These are phyloP conservation scores for Brasenia schreberi DNA, from an alignment of 164 flowering plant genomes.

Conservation along the genomic window DNA sequence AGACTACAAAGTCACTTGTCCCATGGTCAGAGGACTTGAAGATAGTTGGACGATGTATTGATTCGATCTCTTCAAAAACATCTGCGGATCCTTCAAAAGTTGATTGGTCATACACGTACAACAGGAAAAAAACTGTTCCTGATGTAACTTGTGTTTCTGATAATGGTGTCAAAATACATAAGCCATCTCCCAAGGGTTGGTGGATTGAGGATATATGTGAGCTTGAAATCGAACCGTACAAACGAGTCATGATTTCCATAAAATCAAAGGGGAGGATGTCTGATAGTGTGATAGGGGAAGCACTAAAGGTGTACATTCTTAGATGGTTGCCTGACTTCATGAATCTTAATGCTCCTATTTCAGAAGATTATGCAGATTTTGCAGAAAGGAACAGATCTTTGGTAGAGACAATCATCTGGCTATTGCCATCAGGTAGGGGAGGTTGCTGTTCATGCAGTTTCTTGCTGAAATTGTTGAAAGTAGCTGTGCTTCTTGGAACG, in stretches of 20 bases:
- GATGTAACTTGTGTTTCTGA: background rate
- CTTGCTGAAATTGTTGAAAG: slow-evolving; percentile 64
- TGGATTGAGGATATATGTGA: slow-evolving; percentile 93
- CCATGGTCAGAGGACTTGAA: slow-evolving; percentile 81
- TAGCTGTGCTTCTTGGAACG: slow-evolving; percentile 50
- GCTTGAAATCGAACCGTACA: slow-evolving; percentile 68
- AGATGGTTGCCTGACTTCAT: slow-evolving; percentile 78
- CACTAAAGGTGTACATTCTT: slow-evolving; percentile 49
- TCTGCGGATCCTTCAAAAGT: slow-evolving; percentile 62
- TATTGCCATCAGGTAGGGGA: slow-evolving; percentile 50
- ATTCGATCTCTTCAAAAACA: slow-evolving; percentile 77
- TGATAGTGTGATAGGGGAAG: slow-evolving; percentile 60
- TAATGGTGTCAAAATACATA: slow-evolving; percentile 16
- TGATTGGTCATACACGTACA: slow-evolving; percentile 73
- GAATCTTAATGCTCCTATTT: slow-evolving; percentile 17
- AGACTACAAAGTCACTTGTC: slow-evolving; percentile 53
- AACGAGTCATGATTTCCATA: slow-evolving; percentile 56
- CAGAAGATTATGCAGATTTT: slow-evolving; percentile 27
- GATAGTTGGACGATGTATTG: slow-evolving; percentile 72
- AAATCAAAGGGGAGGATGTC: slow-evolving; percentile 81
- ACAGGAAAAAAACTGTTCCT: slow-evolving; percentile 20
- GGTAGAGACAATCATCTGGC: slow-evolving; percentile 52
- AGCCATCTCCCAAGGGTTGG: slow-evolving; percentile 70
- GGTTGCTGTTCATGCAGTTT: slow-evolving; percentile 67
- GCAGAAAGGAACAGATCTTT: slow-evolving; percentile 34